These are phyloP conservation scores for Blastomyces parvus DNA, from an alignment of 2,329 filamentous ascomycete species.

Conservation along the genomic window DNA sequence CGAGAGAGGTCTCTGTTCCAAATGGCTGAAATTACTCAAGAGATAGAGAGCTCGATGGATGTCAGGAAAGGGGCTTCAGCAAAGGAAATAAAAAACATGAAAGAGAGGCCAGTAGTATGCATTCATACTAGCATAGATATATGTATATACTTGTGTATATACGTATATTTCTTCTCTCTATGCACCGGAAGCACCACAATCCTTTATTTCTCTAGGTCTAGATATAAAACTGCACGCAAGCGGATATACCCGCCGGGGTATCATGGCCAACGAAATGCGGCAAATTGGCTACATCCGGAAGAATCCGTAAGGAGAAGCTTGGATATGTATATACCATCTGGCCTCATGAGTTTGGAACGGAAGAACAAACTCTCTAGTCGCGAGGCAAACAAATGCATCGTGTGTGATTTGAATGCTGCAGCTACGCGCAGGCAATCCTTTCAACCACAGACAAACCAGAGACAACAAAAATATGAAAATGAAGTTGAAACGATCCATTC, in stretches of 20 bases:
- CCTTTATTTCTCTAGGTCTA: background rate
- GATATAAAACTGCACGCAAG: background rate
- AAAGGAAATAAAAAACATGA: background rate
- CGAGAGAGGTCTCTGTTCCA: background rate
- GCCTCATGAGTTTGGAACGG: background rate
- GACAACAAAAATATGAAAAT: background rate
- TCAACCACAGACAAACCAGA: no score
- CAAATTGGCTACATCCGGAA: background rate
- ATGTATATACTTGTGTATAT: background rate
- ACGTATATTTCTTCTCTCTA: background rate
- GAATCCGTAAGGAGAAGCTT: background rate
- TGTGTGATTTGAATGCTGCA: background rate
- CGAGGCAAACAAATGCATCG: background rate
- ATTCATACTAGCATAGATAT: background rate
- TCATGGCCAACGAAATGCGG: background rate
- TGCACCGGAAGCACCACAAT: background rate
- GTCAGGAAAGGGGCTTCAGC: background rate
- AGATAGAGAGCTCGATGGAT: background rate
- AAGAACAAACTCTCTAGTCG: background rate
- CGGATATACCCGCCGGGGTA: background rate
- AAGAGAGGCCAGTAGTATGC: background rate
- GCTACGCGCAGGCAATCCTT: background rate
- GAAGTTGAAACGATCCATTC: background rate
- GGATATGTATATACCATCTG: background rate
- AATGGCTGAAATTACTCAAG: background rate